A percentile compares a stretch with the other conserved stretches of the same genome.
These are phyloP conservation scores for Helicocarpus griseus DNA, from an alignment of 2,329 filamentous ascomycete species.

Conservation along the genomic window DNA sequence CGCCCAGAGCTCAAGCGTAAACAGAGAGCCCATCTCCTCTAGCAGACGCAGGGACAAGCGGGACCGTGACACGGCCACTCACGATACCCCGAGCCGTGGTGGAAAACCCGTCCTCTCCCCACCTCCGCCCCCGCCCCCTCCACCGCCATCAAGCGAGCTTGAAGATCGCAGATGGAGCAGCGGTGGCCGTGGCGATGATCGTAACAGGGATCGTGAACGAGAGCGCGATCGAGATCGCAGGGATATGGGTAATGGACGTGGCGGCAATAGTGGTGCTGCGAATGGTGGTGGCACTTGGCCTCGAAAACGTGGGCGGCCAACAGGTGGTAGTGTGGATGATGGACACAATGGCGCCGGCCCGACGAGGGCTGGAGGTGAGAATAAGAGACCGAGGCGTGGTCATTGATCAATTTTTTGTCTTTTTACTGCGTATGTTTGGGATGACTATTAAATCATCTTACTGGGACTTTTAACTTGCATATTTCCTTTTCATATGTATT, in stretches of 20 bases:
- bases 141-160: not conserved
- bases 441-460: not conserved
- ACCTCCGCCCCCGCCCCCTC: conserved; percentile 3
- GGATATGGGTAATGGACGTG: conserved; percentile 5
- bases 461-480: not conserved
- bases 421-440: not conserved
- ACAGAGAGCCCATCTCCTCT: not conserved
- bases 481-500: conserved; percentile 11
- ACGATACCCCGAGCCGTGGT: not conserved
- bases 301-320: conserved; percentile 12
- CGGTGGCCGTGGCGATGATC: not conserved
- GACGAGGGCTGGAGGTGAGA: conserved; percentile 12
- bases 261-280: conserved; percentile 4
- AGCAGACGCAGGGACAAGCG: conserved; percentile 8
- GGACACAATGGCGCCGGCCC: conserved; percentile 3
- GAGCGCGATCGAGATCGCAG: conserved; percentile 8
- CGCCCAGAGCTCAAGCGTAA: conserved; percentile 1
- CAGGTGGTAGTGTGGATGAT: conserved; percentile 7
- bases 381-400: conserved; percentile 18
- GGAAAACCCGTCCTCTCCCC: not conserved
- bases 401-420: conserved; percentile 3
- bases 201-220: conserved; percentile 8
- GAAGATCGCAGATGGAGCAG: conserved; percentile 10
- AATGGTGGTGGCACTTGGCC: conserved; percentile 10
- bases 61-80: conserved; percentile 5